Conservation (phyloP, 129 eudicot species). For the Artemisia annua region DNA sequence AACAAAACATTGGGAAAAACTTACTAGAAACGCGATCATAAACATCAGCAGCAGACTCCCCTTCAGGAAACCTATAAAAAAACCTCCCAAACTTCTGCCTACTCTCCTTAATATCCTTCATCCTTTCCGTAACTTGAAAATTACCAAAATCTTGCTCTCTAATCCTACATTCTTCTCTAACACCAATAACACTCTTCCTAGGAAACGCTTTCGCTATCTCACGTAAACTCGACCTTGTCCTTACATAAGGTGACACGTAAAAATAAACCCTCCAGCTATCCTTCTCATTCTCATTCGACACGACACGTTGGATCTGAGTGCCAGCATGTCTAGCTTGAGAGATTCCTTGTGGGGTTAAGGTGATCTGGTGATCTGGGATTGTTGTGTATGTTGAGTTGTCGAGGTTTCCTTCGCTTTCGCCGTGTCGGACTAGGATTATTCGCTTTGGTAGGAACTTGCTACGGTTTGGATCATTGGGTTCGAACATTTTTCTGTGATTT, state of each 20-base stretch:
- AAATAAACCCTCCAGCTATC: conserved; percentile 59
- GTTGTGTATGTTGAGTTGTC: conserved; percentile 56
- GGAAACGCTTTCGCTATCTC: conserved; percentile 74
- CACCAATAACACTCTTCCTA: conserved; percentile 57
- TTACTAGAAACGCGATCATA: conserved; percentile 43
- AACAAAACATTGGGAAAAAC: no score
- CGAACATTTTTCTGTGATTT: background rate
- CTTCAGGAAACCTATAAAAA: conserved; percentile 80
- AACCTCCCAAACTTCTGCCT: conserved; percentile 62
- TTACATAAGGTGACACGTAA: conserved; percentile 74
- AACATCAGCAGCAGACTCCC: conserved; percentile 90
- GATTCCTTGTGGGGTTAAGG: conserved; percentile 51
- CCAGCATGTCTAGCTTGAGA: conserved; percentile 61
- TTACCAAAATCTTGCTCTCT: conserved; percentile 93
- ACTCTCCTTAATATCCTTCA: conserved; percentile 62
- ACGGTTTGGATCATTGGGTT: conserved; percentile 19
- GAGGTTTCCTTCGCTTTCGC: conserved; percentile 68
- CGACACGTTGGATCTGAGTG: conserved; percentile 36
- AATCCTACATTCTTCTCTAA: conserved; percentile 77
- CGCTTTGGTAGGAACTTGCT: conserved; percentile 57
- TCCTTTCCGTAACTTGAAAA: conserved; percentile 67
- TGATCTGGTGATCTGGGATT: conserved; percentile 68
- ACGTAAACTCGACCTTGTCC: conserved; percentile 63
- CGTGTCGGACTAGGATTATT: conserved; percentile 74
- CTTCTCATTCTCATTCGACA: conserved; percentile 26